Percentiles rank a stretch among this genome's conserved stretches.
These are phyloP conservation scores for Leishmania braziliensis DNA, from an alignment of 208 protist genomes.

Conservation along the genomic window DNA sequence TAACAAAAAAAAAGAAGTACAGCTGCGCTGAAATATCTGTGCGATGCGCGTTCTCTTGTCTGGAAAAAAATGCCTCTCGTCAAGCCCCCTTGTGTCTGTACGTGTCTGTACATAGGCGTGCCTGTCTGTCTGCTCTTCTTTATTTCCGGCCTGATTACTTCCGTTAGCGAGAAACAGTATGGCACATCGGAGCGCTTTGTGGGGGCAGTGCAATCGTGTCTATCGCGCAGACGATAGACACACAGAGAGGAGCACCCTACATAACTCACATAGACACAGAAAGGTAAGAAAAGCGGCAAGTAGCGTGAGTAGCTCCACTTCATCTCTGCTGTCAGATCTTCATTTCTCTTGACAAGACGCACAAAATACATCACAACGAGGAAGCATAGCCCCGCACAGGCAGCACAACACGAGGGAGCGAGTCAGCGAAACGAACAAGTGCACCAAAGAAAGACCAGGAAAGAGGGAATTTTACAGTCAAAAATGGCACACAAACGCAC, in stretches of 20 bases:
- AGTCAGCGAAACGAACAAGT: not conserved
- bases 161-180: not conserved
- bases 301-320: not conserved
- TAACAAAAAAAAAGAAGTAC: too few species aligned
- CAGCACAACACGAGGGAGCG: not conserved
- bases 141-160: not conserved
- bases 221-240: not conserved
- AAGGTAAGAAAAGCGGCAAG: not conserved
- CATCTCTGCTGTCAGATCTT: not conserved
- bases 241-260: not conserved
- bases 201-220: not conserved
- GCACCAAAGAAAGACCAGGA: not conserved
- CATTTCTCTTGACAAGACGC: not conserved
- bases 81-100: not conserved
- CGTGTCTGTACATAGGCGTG: not conserved
- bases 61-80: not conserved
- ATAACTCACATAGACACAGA: not conserved
- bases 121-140: not conserved
- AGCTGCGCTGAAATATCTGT: not conserved
- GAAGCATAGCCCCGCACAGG: not conserved
- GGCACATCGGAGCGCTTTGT: not conserved
- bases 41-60: not conserved
- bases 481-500: not conserved
- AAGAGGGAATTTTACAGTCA: not conserved
- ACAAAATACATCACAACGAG: not conserved